Base-by-base conservation (phyloP, 805 yeast genomes). In the Candida wancherniae region DNA sequence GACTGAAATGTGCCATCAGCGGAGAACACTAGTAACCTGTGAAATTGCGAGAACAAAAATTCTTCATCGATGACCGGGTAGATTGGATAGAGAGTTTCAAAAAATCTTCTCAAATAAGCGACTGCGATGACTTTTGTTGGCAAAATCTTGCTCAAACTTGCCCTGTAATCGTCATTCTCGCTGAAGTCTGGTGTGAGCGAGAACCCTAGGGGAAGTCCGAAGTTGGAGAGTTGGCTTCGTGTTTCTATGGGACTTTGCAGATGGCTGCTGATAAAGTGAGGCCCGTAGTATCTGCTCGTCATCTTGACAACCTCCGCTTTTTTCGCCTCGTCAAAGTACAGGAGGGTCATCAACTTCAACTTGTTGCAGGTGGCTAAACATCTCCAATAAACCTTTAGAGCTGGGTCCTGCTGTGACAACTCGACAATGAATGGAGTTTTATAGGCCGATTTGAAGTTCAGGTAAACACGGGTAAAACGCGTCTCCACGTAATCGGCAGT, bases 341-440 rank as follows among this genome's bases (percentile, higher is more conserved):
- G 44, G 24, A 37, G 22, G 15, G 44, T 39, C 34, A 36, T 34
- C 19, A 36, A 34, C 22, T 29, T 33, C 33, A 37, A 15, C 19
- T 37, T 31, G 16, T 39, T 33, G 9, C 28, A 21, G 20, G 11
- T 19, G 15, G 40, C 34, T n/a, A 30, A 25, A 19, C 34, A 31
- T 5, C 33, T 29, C 47, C 52, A 48, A 24, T 42, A 42, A 5
- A 42, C 21, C 14, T 30, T 24, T 7, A 40, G 32, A 4, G 51
- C 50, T 3, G 46, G 44, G 14, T 51, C 53, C 28, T 44, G 45
- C 28, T 47, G 43, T 27, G 48, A 42, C 26, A 46, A 26, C 16
- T 33, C 42, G 10, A 42, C 25, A 9, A 45, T 23, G 5, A 38
- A 43, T 2, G 44, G 24, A 8, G 41, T 43, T n/a, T 42, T 18